Percentiles rank a stretch among this genome's conserved stretches.
phyloP scores from a whole-genome alignment of 1,139 yeast genomes.

The Lodderomyces parapsilosis region DNA sequence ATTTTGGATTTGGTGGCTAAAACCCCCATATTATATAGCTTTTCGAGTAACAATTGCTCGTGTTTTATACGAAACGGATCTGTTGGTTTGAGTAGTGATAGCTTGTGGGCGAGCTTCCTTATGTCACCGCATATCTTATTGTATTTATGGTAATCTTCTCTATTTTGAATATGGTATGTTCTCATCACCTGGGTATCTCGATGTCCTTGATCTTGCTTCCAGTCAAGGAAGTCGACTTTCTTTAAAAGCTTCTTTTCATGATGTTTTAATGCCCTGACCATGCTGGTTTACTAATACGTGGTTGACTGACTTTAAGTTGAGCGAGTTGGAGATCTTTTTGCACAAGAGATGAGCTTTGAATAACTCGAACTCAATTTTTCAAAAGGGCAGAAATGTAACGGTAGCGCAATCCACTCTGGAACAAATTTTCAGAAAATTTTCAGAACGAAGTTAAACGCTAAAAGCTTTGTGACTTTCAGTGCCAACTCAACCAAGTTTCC shows the following conservation, averaged over 20 bases:
- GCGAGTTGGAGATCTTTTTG: no score
- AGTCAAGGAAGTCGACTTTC: slow-evolving; percentile 94
- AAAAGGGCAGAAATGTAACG: no score
- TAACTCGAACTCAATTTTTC: no score
- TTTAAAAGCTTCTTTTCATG: slow-evolving; percentile 93
- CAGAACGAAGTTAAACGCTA: no score
- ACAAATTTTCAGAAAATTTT: not conserved
- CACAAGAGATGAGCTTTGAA: no score
- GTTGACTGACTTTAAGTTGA: no score
- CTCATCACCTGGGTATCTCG: slow-evolving; percentile 95
- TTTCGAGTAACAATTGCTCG: slow-evolving; percentile 82
- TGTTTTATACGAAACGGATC: slow-evolving; percentile 87
- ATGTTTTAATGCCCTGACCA: slow-evolving; percentile 91
- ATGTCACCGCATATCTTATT: slow-evolving; percentile 90
- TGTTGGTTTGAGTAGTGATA: slow-evolving; percentile 78
- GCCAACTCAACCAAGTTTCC: no score
- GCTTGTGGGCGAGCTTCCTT: slow-evolving; percentile 79
- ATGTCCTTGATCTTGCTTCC: slow-evolving; percentile 96
- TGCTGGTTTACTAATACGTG: slow-evolving; percentile 20
- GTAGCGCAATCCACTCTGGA: no score
- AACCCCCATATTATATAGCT: slow-evolving; percentile 84
- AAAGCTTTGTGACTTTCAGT: no score
- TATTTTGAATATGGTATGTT: slow-evolving; percentile 86
- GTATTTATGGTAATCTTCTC: slow-evolving; percentile 95
- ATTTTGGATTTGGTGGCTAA: slow-evolving; percentile 82